These are phyloP conservation scores for Fusarium denticulatum DNA, from an alignment of 2,329 filamentous ascomycete genomes.

Conservation along the genomic window DNA sequence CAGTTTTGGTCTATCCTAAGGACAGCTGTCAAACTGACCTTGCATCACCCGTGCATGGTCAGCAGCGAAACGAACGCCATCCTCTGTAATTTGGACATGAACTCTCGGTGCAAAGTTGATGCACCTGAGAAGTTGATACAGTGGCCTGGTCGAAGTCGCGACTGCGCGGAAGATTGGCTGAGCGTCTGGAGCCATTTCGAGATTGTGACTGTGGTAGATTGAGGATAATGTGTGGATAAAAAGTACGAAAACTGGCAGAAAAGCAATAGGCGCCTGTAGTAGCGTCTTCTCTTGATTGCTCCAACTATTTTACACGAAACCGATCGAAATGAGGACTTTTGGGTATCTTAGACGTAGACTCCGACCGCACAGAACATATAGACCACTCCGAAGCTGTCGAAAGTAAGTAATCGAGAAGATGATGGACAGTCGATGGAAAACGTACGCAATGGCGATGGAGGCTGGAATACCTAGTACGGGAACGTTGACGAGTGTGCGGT, in stretches of 20 bases:
- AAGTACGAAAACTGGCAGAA: slow-evolving; percentile 38
- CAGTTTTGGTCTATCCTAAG: neutral
- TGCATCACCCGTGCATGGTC: slow-evolving; percentile 93
- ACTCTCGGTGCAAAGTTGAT: slow-evolving; percentile 69
- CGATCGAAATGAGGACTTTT: slow-evolving; percentile 45
- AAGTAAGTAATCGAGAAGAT: slow-evolving; percentile 29
- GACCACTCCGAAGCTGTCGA: slow-evolving; percentile 83
- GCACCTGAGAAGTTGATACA: slow-evolving; percentile 70
- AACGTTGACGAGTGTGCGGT: slow-evolving; percentile 82
- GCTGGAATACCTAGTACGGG: slow-evolving; percentile 84
- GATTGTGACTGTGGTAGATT: slow-evolving; percentile 3
- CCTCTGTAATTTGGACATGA: slow-evolving; percentile 78
- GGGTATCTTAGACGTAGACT: slow-evolving; percentile 87
- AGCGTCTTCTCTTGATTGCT: slow-evolving; percentile 47
- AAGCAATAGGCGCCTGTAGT: slow-evolving; percentile 43
- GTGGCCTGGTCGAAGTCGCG: slow-evolving; percentile 79
- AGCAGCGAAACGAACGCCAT: slow-evolving; percentile 87
- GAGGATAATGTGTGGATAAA: slow-evolving; percentile 14
- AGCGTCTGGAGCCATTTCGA: slow-evolving; percentile 46
- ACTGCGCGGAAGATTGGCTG: slow-evolving; percentile 76
- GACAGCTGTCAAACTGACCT: slow-evolving; percentile 61
- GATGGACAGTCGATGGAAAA: slow-evolving; percentile 24
- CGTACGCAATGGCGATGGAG: slow-evolving; percentile 89
- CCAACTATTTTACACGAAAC: slow-evolving; percentile 52
- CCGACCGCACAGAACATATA: slow-evolving; percentile 99